A percentile compares a stretch with the other conserved stretches of the same genome.
phyloP scores from a whole-genome alignment of 2,329 filamentous ascomycete genomes.

The Neophaeococcomyces aloes region DNA sequence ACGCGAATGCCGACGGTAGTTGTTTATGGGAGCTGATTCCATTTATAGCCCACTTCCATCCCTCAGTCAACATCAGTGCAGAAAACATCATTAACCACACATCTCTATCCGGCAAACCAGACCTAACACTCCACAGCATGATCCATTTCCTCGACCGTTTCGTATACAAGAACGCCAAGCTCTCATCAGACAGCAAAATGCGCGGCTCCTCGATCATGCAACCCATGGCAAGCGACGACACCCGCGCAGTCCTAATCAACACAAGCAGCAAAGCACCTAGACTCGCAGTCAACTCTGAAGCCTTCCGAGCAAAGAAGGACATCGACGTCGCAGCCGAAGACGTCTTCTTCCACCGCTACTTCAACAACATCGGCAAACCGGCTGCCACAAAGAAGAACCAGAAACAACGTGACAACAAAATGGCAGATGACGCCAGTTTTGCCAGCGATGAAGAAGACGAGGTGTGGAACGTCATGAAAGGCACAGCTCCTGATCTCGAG shows the following conservation, averaged over 20 bases:
- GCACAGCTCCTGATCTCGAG: constrained; percentile 67
- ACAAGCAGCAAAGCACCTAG: constrained; percentile 46
- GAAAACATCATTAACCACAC: constrained; percentile 57
- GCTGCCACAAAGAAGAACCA: constrained; percentile 43
- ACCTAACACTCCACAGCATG: constrained; percentile 78
- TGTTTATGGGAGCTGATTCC: constrained; percentile 86
- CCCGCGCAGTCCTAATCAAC: constrained; percentile 51
- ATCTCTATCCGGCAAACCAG: constrained; percentile 73
- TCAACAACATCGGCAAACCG: constrained; percentile 61
- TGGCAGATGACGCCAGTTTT: constrained; percentile 33
- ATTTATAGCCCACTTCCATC: constrained; percentile 75
- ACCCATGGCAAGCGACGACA: constrained; percentile 59
- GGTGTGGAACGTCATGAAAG: constrained; percentile 84
- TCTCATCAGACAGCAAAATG: constrained; percentile 43
- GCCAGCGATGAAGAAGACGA: constrained; percentile 61
- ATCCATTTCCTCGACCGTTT: constrained; percentile 97
- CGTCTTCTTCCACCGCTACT: constrained; percentile 98
- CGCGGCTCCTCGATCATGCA: constrained; percentile 95
- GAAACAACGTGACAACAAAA: constrained; percentile 33
- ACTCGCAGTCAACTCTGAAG: constrained; percentile 64
- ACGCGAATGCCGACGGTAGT: constrained; percentile 84
- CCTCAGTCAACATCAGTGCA: constrained; percentile 79
- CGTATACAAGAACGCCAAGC: constrained; percentile 90
- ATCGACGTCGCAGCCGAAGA: constrained; percentile 83
- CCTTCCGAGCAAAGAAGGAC: constrained; percentile 85